Base-by-base conservation (phyloP, 306 rosid species). In the Cicer chorassanicum region DNA sequence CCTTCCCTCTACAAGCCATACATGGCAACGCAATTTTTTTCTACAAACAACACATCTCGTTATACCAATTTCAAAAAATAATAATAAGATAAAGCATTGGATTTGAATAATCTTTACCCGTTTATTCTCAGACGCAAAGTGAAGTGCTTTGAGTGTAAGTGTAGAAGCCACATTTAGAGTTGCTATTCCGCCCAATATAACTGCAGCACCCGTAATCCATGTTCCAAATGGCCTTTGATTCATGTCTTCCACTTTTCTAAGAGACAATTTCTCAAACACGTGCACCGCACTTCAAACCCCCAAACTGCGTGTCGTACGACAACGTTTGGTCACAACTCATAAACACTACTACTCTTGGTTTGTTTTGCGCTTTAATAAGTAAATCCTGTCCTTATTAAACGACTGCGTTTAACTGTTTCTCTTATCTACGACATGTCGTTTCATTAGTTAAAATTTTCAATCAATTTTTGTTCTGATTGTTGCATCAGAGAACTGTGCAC, bases 1-100 rank as follows among this genome's bases (percentile, higher is more conserved):
- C 96, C 78, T 92, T 92, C 16, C 98, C 93, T 76, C 87, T 83
- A 74, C 98, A 92, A 71, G 61, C 78, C 80, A 41, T 77, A 78
- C 97, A 94, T n/a, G 97, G 95, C 78, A 84, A 45, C 1, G 88
- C 89, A 51, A 39, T 38, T 50, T 88, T 85, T 80, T 78, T 84
- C 97, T 92, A 87, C 86, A 81, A 16, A 65, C 65, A 76, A 76
- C 72, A 68, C 46, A 57, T 55, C 24, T n/a, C 12, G 1, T 62
- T 39, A 18, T 7, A 40, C 34, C 21, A 71, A 71, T 43, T 24
- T 14, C 38, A 39, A 72, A 16, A 16, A 49, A 41, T 9, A 11
- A 13, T 21, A 13, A 53, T 1, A 76, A 6, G 9, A 69, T 15
- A 9, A 46, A 73, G 4, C 7, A 21, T 40, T 10, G 10, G 44